phyloP scores from a whole-genome alignment of 768 basidiomycete species.

The Tylopilus balloui region DNA sequence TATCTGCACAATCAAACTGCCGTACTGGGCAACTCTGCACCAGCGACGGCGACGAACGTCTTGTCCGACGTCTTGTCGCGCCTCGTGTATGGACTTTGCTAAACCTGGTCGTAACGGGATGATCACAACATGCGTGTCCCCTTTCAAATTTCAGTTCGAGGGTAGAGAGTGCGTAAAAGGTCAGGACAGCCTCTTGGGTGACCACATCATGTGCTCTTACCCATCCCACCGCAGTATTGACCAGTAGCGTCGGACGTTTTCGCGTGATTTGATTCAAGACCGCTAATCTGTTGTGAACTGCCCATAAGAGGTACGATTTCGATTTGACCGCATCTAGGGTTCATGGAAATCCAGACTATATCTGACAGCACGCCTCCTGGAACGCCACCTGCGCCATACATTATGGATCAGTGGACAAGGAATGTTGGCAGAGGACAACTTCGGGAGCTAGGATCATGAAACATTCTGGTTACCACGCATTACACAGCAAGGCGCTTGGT shows the following conservation, averaged over 20 bases:
- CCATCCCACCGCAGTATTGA: too few relatives aligned
- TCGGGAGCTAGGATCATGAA: neutral
- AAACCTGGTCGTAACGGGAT: neutral
- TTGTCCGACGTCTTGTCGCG: neutral
- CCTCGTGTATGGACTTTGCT: neutral
- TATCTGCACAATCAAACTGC: neutral
- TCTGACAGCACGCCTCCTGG: neutral
- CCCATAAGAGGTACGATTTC: neutral
- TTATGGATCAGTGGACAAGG: neutral
- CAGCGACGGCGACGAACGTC: neutral
- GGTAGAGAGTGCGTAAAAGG: neutral
- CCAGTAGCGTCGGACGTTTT: neutral
- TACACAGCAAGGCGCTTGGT: neutral
- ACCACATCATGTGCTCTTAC: conserved; percentile 1
- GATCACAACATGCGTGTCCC: neutral
- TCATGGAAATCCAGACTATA: neutral
- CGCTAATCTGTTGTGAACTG: neutral
- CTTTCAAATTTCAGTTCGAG: neutral
- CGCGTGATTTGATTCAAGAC: neutral
- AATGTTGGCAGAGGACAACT: neutral
- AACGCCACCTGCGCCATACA: neutral
- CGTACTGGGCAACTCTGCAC: conserved; percentile 10
- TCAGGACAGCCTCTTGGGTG: neutral
- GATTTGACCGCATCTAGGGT: conserved; percentile 5
- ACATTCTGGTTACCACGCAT: neutral